Percentiles rank a stretch among this genome's conserved stretches.
Conservation (phyloP, 768 basidiomycete species). For the Lactifluus hygrophoroides region DNA sequence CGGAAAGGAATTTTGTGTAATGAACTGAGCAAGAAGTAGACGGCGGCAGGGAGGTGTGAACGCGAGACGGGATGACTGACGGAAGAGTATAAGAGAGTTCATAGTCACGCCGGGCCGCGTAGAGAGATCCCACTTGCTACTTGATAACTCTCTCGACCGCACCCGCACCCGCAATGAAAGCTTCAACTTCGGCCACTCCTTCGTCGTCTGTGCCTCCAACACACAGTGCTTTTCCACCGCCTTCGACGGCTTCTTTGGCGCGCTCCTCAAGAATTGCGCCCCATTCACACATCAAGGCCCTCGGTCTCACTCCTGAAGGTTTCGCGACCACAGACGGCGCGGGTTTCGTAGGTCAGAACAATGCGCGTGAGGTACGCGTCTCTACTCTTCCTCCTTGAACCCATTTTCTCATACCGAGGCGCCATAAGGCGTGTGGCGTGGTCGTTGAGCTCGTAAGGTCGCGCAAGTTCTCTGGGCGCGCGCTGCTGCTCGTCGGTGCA, state of each 20-base stretch:
- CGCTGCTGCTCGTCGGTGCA: constrained; percentile 85
- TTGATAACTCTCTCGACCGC: too few relatives aligned
- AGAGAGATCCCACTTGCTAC: too few relatives aligned
- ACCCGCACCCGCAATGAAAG: constrained; percentile 14
- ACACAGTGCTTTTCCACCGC: constrained; percentile 68
- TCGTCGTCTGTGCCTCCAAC: constrained; percentile 29
- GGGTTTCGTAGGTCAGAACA: constrained; percentile 87
- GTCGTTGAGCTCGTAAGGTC: constrained; percentile 85
- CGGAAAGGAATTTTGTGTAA: background rate
- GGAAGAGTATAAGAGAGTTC: too few relatives aligned
- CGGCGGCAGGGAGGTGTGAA: background rate
- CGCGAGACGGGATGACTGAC: background rate
- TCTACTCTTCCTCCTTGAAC: background rate
- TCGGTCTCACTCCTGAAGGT: constrained; percentile 83
- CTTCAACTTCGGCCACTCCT: constrained; percentile 14
- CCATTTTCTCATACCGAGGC: background rate
- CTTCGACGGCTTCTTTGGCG: constrained; percentile 48
- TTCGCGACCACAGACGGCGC: constrained; percentile 60
- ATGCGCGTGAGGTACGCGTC: constrained; percentile 73
- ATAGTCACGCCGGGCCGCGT: too few relatives aligned
- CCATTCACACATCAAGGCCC: constrained; percentile 95
- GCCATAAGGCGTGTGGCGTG: constrained; percentile 75
- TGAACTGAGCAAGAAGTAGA: background rate
- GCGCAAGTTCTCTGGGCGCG: constrained; percentile 89
- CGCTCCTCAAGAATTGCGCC: constrained; percentile 78